A percentile compares a stretch with the other conserved stretches of the same genome.
Conservation (phyloP, 2,329 filamentous ascomycete genomes). For the Sordariomycetes sp. region DNA sequence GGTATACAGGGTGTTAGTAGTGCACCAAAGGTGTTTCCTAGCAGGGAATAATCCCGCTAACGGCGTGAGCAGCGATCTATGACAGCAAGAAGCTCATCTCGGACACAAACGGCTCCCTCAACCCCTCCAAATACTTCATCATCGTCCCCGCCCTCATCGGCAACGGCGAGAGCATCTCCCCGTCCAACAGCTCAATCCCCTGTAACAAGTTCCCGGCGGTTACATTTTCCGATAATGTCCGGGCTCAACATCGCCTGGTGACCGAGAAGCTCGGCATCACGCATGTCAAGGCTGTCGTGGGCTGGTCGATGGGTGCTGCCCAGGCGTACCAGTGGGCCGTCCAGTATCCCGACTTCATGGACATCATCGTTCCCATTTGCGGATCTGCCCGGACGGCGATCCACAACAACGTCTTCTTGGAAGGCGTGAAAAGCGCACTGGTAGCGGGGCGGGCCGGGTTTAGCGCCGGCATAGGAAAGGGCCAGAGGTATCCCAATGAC, state of each 20-base stretch:
- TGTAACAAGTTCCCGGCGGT: not conserved
- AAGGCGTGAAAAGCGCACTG: not conserved
- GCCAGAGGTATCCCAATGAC: not conserved
- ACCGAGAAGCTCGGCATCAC: not conserved
- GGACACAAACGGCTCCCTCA: not conserved
- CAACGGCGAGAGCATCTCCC: not conserved
- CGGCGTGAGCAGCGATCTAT: not conserved
- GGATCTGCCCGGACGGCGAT: not conserved
- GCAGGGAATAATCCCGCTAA: not conserved
- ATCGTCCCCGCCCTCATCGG: not conserved
- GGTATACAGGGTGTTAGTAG: not conserved
- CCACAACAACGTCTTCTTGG: not conserved
- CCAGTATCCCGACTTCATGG: not conserved
- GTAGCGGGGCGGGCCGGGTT: not conserved
- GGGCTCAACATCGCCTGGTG: not conserved
- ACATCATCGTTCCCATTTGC: not conserved
- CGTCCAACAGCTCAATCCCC: not conserved
- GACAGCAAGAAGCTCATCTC: not conserved
- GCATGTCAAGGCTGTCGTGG: not conserved
- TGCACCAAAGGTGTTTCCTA: not conserved
- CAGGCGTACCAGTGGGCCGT: not conserved
- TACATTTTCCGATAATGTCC: not conserved
- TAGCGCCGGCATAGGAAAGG: not conserved
- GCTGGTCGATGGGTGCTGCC: not conserved
- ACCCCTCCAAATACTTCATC: not conserved